Percentiles rank a stretch among this genome's conserved stretches.
These are phyloP conservation scores for Rhizophlyctis rosea DNA, from an alignment of 192 early-diverging fungal genomes.

Conservation along the genomic window DNA sequence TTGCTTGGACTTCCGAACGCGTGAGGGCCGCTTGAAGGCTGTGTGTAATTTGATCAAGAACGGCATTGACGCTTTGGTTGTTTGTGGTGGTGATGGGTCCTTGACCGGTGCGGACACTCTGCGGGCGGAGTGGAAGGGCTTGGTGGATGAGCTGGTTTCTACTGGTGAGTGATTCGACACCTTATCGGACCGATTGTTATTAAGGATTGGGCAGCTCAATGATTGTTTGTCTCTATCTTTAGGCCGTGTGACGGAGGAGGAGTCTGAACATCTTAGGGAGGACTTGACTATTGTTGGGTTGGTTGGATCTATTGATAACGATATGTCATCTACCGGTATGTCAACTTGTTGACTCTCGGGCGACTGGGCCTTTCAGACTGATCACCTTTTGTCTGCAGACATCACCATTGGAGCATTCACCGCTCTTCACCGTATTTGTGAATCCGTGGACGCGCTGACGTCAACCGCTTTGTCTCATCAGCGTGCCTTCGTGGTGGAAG, in stretches of 20 bases:
- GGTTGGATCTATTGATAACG: conserved; percentile 97
- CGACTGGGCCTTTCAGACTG: conserved; percentile 30
- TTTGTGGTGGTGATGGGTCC: conserved; percentile 95
- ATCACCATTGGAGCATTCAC: conserved; percentile 96
- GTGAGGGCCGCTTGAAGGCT: conserved; percentile 78
- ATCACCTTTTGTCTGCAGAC: conserved; percentile 55
- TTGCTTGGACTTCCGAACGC: conserved; percentile 78
- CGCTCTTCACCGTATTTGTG: conserved; percentile 92
- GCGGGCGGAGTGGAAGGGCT: conserved; percentile 84
- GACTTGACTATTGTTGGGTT: conserved; percentile 91
- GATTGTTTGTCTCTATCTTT: background rate
- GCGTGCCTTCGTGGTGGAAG: conserved; percentile 96
- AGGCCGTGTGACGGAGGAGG: conserved; percentile 55
- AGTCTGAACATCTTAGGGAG: conserved; percentile 57
- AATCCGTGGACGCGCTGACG: conserved; percentile 87
- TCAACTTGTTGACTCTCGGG: background rate
- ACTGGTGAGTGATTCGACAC: conserved; percentile 17
- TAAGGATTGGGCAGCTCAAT: background rate
- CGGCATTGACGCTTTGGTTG: conserved; percentile 92
- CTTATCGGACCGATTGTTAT: background rate
- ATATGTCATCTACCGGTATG: conserved; percentile 58
- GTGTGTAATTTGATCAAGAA: conserved; percentile 82
- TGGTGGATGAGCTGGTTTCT: conserved; percentile 71
- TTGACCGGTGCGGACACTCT: conserved; percentile 93
- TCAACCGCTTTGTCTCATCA: conserved; percentile 92